Evolutionary conservation across 345 rosid species (phyloP), one percentile per base, ranked within the genome.

Genomic region (Euphorbia tirucalli): DNA sequence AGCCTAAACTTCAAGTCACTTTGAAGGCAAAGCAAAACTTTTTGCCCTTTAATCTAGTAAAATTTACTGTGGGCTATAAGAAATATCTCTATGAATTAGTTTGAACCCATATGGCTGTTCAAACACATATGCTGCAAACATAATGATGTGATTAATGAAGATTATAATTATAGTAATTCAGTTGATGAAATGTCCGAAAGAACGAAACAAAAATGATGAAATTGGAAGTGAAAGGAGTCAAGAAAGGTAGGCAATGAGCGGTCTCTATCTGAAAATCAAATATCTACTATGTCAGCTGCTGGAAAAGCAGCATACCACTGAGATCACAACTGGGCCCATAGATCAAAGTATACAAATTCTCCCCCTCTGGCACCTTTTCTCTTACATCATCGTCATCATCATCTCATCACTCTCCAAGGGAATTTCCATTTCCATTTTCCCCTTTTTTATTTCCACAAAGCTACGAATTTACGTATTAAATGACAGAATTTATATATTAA

Each of bases 251-350:
- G 39, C 64, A 60, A 6, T 60, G 64, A 60, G 28, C 28, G 9
- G 39, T 60, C 64, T 28, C 64, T 13, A 0, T 60, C 37, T 15
- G 22, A 25, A 6, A 8, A 22, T 56, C 16, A 25, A 22, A 56
- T 21, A n/a, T n/a, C n/a, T n/a, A n/a, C n/a, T 21, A 52, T 55
- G 31, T 58, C 35, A 58, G 32, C 61, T 58, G 61, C 35, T 58
- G 37, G 28, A 60, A 60, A 60, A 60, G 64, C 64, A 60, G 28
- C 64, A 28, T 60, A 18, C 16, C 64, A 60, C 64, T 28, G 64
- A 28, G 64, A 60, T 60, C 39, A n/a, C n/a, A 60, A 60, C 9
- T 60, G 64, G 64, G 21, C 39, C 64, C 64, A 27, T 9, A 57
- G 1, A 56, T 8, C 4, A 56, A 24, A 56, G 30, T 56, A 56